phyloP scores from a whole-genome alignment of 108 stramenopile genomes.

The Discostella pseudostelligera region DNA sequence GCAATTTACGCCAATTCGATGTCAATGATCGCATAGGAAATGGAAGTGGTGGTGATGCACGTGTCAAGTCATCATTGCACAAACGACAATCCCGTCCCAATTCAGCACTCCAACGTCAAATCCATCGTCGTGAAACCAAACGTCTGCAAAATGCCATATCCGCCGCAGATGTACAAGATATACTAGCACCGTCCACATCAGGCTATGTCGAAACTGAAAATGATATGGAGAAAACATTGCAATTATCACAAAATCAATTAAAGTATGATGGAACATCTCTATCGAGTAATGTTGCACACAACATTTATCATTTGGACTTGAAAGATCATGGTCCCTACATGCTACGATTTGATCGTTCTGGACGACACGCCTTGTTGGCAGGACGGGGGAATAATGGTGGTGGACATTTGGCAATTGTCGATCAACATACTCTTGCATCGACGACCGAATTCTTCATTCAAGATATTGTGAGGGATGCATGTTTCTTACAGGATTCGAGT shows the following conservation, averaged over 20 bases:
- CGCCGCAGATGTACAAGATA: conserved; percentile 69
- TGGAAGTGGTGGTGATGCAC: too few species aligned
- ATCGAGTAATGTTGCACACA: conserved; percentile 59
- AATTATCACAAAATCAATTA: conserved; percentile 61
- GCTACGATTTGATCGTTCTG: conserved; percentile 79
- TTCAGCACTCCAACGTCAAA: conserved; percentile 18
- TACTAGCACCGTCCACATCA: conserved; percentile 62
- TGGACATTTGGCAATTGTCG: conserved; percentile 87
- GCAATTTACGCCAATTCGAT: conserved; percentile 29
- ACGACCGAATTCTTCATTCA: conserved; percentile 79
- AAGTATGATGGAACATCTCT: conserved; percentile 49
- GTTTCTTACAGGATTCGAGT: conserved; percentile 91
- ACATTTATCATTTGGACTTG: conserved; percentile 79
- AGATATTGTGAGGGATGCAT: conserved; percentile 85
- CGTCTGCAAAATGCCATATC: conserved; percentile 76
- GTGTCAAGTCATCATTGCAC: conserved; percentile 8
- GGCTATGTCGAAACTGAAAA: conserved; percentile 73
- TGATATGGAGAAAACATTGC: conserved; percentile 78
- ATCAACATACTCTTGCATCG: conserved; percentile 60
- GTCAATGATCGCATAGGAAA: conserved; percentile 9
- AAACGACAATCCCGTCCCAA: conserved; percentile 26
- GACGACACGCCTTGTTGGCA: conserved; percentile 58
- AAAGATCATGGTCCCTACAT: conserved; percentile 60
- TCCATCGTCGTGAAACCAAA: conserved; percentile 39
- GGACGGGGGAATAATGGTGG: conserved; percentile 27